Percentiles rank a stretch among this genome's conserved stretches.
These are phyloP conservation scores for Phytophthora vignae DNA, from an alignment of 352 stramenopile species.

Conservation along the genomic window DNA sequence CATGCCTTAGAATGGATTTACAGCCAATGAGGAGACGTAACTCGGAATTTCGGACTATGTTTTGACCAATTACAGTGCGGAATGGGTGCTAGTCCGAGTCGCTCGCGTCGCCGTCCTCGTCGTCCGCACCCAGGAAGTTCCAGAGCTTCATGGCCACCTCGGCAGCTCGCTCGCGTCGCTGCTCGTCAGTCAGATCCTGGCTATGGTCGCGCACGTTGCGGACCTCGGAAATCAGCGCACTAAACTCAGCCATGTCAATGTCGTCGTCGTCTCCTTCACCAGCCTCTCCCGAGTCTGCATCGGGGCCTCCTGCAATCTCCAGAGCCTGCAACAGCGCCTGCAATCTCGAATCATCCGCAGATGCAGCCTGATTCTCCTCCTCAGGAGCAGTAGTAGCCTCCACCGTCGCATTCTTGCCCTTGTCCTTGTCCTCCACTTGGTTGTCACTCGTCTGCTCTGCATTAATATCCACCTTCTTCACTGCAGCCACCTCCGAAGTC, in stretches of 20 bases:
- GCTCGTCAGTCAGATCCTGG: conserved; percentile 57
- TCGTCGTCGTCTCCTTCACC: conserved; percentile 35
- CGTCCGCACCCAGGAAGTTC: conserved; percentile 63
- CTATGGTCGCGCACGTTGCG: conserved; percentile 69
- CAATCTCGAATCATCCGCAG: conserved; percentile 45
- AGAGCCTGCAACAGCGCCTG: conserved; percentile 59
- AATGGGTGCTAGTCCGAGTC: conserved; percentile 29
- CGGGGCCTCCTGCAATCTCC: conserved; percentile 41
- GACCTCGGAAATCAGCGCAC: conserved; percentile 69
- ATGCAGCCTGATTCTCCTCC: conserved; percentile 1
- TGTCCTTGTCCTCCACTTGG: conserved; percentile 21
- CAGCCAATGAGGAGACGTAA: conserved; percentile 24
- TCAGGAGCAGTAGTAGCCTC: not conserved
- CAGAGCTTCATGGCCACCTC: conserved; percentile 84
- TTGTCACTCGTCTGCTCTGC: not conserved
- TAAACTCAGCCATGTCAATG: conserved; percentile 69
- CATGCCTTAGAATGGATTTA: conserved; percentile 3
- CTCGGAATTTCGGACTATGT: conserved; percentile 13
- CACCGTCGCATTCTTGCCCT: conserved; percentile 2
- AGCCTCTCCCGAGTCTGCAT: not conserved
- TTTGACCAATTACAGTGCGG: conserved; percentile 39
- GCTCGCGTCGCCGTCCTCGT: conserved; percentile 38
- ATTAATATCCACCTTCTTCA: not conserved
- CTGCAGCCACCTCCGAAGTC: not conserved
- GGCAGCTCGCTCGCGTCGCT: conserved; percentile 71